Base-by-base conservation (phyloP, 345 rosid species). In the Boechera retrofracta region DNA sequence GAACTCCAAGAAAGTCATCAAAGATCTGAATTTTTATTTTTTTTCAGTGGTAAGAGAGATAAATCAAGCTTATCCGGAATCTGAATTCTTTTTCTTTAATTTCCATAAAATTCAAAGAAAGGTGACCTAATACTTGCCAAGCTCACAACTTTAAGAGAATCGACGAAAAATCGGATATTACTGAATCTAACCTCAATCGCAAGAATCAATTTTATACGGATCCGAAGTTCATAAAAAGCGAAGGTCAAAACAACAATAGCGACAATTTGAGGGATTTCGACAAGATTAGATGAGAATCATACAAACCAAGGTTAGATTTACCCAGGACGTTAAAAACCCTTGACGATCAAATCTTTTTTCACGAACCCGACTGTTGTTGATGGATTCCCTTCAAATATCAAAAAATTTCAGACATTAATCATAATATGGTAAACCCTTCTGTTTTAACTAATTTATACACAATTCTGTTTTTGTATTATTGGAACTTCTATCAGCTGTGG, bases 361-460 rank as follows among this genome's bases (percentile, higher is more conserved):
- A 59, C 73, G 49, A 69, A 62, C 32, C 38, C 44, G 26, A 59
- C 33, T 61, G 41, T 42, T 39, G 49, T 53, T 31, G 33, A 32
- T 41, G 70, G 54, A 21, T 26, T 75, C 62, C 5, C 56, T 61
- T 52, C 68, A 76, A 60, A 48, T 75, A 58, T 75, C 45, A 2
- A 18, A 41, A 59, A 49, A 0, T 31, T 54, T 68, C 48, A 32
- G 74, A 69, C 70, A 69, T 5, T 6, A 44, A 44, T 44, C 48
- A 44, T 44, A 12, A 44, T 44, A 12, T 7, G 47, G n/a, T 12
- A 42, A 15, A 12, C 15, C n/a, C n/a, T 44, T 13, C 16, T 13
- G 16, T 44, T 13, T 44, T 3, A 12, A 8, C 9, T 7, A n/a
- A 21, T 21, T 21, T 49, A 12, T 12, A 44, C 6, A 29, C 8